A percentile compares a stretch with the other conserved stretches of the same genome.
These are phyloP conservation scores for Xylaria sp. DNA, from an alignment of 2,329 filamentous ascomycete species.

Conservation along the genomic window DNA sequence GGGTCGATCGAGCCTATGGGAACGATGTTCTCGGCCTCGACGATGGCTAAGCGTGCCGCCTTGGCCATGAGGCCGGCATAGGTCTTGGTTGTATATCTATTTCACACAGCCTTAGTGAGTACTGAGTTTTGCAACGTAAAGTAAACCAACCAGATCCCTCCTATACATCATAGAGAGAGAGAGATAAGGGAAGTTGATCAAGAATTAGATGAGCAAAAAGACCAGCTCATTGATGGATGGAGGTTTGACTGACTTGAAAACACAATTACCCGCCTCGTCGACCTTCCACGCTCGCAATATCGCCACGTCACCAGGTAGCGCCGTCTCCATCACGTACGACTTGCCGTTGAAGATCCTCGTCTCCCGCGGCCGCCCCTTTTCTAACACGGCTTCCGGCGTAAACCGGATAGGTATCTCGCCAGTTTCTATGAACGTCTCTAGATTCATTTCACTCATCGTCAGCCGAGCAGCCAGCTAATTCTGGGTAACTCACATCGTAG, in stretches of 20 bases:
- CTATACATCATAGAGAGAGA: no score
- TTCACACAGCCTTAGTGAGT: background rate
- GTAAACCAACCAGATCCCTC: no score
- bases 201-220: background rate
- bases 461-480: constrained; percentile 3
- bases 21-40: constrained; percentile 88
- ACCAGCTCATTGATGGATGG: no score
- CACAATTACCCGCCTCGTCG: constrained; percentile 80
- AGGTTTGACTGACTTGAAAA: constrained; percentile 70
- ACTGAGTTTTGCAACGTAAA: background rate
- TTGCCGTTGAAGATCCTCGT: constrained; percentile 78
- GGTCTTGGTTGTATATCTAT: constrained; percentile 76
- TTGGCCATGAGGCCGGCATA: constrained; percentile 84
- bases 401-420: constrained; percentile 75
- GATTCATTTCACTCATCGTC: background rate
- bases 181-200: no score
- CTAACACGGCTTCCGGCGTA: constrained; percentile 68
- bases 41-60: constrained; percentile 80
- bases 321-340: constrained; percentile 80
- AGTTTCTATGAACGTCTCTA: constrained; percentile 72
- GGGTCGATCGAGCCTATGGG: constrained; percentile 77
- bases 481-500: no score
- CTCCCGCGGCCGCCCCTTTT: constrained; percentile 74
- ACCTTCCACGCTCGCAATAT: constrained; percentile 82
- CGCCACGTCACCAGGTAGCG: constrained; percentile 79